Conservation (phyloP, 768 basidiomycete species). For the Suillus discolor region DNA sequence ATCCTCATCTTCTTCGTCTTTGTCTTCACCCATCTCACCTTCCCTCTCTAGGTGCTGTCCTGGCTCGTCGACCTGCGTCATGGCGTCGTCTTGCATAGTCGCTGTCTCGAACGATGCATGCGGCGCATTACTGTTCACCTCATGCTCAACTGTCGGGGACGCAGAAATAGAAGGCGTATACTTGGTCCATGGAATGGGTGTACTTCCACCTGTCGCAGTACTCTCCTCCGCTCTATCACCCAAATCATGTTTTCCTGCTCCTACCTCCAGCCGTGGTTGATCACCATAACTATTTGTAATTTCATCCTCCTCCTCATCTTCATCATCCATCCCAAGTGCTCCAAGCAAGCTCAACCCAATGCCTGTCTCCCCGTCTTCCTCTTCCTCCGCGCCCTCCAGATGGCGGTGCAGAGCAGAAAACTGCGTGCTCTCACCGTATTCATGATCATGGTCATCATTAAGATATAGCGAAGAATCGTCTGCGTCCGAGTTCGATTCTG, state of each 20-base stretch:
- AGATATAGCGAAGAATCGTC: slow-evolving; percentile 5
- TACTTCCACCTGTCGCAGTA: slow-evolving; percentile 7
- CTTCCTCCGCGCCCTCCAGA: slow-evolving; percentile 23
- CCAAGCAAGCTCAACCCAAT: slow-evolving; percentile 72
- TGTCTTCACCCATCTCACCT: slow-evolving; percentile 15
- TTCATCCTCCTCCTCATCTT: slow-evolving; percentile 25
- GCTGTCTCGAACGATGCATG: background rate
- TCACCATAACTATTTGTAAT: slow-evolving; percentile 19
- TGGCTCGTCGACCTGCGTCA: background rate
- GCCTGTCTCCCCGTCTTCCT: slow-evolving; percentile 63
- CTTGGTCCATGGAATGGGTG: slow-evolving; percentile 31
- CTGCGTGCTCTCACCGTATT: slow-evolving; percentile 22
- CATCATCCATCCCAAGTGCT: slow-evolving; percentile 41
- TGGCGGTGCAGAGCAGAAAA: slow-evolving; percentile 25
- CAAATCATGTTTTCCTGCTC: slow-evolving; percentile 4
- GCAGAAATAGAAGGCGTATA: slow-evolving; percentile 30
- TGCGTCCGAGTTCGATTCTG: background rate
- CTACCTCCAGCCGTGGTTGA: background rate
- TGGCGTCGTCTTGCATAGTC: background rate
- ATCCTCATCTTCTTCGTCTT: slow-evolving; percentile 24
- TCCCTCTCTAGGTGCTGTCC: background rate
- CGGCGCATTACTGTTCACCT: background rate
- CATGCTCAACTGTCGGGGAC: slow-evolving; percentile 4
- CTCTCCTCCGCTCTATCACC: slow-evolving; percentile 13
- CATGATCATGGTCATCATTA: slow-evolving; percentile 7